A percentile compares a stretch with the other conserved stretches of the same genome.
Conservation (phyloP, 352 stramenopile genomes). For the Thraustochytrium aureum region DNA sequence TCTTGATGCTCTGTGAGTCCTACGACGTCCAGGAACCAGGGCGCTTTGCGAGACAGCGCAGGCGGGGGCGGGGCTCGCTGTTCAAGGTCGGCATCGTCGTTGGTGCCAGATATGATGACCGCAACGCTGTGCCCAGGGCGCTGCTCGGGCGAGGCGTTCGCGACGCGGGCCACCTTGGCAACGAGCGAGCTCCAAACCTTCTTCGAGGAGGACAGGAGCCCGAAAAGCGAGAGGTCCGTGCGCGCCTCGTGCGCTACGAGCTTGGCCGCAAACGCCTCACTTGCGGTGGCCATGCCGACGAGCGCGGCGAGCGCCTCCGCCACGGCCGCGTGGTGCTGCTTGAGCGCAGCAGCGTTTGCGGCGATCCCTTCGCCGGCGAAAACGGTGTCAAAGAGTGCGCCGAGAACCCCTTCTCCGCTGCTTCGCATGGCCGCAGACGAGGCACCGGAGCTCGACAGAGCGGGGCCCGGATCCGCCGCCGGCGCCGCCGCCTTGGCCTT, state of each 20-base stretch:
- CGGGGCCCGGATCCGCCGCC: not conserved
- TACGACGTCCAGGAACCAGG: not conserved
- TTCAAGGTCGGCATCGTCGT: conserved; percentile 14
- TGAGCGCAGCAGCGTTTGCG: conserved; percentile 4
- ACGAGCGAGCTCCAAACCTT: conserved; percentile 44
- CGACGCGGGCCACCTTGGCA: not conserved
- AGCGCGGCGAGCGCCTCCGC: conserved; percentile 7
- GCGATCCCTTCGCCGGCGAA: not conserved
- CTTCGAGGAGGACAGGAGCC: conserved; percentile 7
- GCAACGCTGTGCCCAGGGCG: not conserved
- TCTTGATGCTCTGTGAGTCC: not conserved
- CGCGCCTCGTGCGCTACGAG: not conserved
- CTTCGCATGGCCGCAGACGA: not conserved
- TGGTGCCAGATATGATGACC: conserved; percentile 13
- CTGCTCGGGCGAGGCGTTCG: not conserved
- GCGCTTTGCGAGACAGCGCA: not conserved
- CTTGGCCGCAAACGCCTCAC: not conserved
- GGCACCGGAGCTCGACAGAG: conserved; percentile 11
- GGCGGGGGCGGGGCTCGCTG: not conserved
- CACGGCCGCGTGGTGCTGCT: conserved; percentile 9
- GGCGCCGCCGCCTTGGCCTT: not conserved
- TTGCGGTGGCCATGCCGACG: not conserved
- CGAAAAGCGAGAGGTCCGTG: not conserved
- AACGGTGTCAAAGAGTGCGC: conserved; percentile 20
- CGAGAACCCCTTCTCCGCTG: not conserved